Base-by-base conservation (phyloP, 202 grass and related monocot genomes). In the Dendrocalamus latiflorus region DNA sequence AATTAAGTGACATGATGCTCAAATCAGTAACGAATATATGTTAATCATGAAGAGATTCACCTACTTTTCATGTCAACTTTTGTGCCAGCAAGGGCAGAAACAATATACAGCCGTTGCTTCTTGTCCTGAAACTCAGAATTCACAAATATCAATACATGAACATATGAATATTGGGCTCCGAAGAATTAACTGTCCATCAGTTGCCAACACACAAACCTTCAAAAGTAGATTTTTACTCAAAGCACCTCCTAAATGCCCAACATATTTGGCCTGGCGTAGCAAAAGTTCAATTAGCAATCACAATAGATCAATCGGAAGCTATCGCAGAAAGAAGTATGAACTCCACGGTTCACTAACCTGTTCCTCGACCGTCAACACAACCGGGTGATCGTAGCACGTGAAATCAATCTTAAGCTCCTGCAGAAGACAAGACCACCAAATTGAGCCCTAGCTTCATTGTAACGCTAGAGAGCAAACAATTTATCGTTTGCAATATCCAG, bases 1-100 rank as follows among this genome's bases (percentile, higher is more conserved):
- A 2, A 74, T 49, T 76, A 89, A 69, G 77, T 61, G 53, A 57
- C 20, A 58, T 37, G 34, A 58, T 81, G 7, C 8, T 6, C 24
- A 88, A 45, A 25, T 60, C 57, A 70, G 54, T 4, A 59, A 60
- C 28, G 54, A 71, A 79, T 36, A 77, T 26, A 51, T 30, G 16
- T n/a, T 51, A 44, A 42, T 56, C 11, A 9, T 36, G 43, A 57
- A 24, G 17, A 34, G 68, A 71, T 34, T 36, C 11, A 17, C 80
- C 17, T 91, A 98, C 93, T 93, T 90, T 98, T 98, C 83, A 98
- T 83, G 85, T 98, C 96, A 69, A 95, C 85, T 78, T 98, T 93
- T 68, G 93, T 98, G 65, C 39, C 72, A 53, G 78, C 80, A 37
- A 98, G 96, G 58, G 93, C 93, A 89, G 96, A 95, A 92, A 98